Percentiles rank a stretch among this genome's conserved stretches.
phyloP scores from a whole-genome alignment of 1,284 basidiomycete genomes.

The Sphagnurus paluster region DNA sequence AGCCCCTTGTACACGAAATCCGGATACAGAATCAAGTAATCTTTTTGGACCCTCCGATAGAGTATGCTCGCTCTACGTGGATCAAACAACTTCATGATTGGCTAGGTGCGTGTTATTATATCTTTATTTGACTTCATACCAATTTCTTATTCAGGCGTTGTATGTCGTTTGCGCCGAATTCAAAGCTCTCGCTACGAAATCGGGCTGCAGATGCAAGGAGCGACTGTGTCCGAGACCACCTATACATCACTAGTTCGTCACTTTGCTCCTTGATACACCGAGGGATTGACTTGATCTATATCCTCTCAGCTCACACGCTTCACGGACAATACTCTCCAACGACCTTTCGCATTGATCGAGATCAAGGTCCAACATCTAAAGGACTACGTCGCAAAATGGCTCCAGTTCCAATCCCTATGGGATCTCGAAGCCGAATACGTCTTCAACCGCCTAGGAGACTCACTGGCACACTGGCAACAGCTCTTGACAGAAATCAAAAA shows the following conservation, averaged over 20 bases:
- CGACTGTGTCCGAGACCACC: slow-evolving; percentile 62
- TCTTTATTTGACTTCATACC: not conserved
- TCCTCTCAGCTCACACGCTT: slow-evolving; percentile 70
- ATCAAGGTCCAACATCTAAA: slow-evolving; percentile 84
- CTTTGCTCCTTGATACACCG: slow-evolving; percentile 1
- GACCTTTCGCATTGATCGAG: slow-evolving; percentile 88
- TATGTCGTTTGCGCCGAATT: slow-evolving; percentile 88
- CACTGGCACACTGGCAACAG: slow-evolving; percentile 91
- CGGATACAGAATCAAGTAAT: slow-evolving; percentile 99
- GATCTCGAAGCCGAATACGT: slow-evolving; percentile 97
- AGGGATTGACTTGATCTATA: slow-evolving; percentile 3
- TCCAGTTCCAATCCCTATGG: slow-evolving; percentile 99
- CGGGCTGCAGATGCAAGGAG: slow-evolving; percentile 81
- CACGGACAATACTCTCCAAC: slow-evolving; percentile 72
- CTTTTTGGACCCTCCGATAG: slow-evolving; percentile 97
- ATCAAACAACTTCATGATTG: slow-evolving; percentile 89
- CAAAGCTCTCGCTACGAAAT: slow-evolving; percentile 97
- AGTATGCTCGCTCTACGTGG: slow-evolving; percentile 91
- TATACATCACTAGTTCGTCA: slow-evolving; percentile 79
- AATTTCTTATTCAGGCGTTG: slow-evolving; percentile 54
- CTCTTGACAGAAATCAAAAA: slow-evolving; percentile 96
- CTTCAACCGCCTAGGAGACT: slow-evolving; percentile 92
- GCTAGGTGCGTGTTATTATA: slow-evolving; percentile 55
- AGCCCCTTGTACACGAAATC: slow-evolving; percentile 91
- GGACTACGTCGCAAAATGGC: slow-evolving; percentile 95